These are phyloP conservation scores for Phytophthora crassamura DNA, from an alignment of 352 stramenopile species.

Conservation along the genomic window DNA sequence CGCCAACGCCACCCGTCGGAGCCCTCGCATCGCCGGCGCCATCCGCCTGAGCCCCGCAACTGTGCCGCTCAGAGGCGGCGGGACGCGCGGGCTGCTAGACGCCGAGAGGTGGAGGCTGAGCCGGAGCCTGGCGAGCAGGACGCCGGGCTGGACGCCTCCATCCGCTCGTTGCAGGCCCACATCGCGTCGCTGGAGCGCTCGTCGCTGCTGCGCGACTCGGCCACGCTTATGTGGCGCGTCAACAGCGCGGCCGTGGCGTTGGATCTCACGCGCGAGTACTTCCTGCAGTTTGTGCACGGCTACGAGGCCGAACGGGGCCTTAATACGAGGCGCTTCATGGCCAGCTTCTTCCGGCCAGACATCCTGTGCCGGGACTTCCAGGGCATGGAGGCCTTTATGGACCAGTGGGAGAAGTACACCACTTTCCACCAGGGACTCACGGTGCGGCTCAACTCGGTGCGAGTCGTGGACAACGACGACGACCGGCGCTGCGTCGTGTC, in stretches of 20 bases:
- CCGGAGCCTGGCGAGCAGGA: conserved; percentile 19
- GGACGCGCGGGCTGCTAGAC: neutral
- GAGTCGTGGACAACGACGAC: conserved; percentile 42
- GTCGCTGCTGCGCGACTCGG: conserved; percentile 46
- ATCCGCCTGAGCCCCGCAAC: conserved; percentile 29
- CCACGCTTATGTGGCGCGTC: conserved; percentile 42
- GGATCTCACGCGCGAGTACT: conserved; percentile 53
- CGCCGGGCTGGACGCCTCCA: conserved; percentile 38
- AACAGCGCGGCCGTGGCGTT: conserved; percentile 53
- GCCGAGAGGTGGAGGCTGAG: conserved; percentile 15
- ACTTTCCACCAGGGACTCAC: conserved; percentile 50
- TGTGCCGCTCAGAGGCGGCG: conserved; percentile 38
- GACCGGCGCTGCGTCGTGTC: conserved; percentile 38
- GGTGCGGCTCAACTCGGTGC: conserved; percentile 33
- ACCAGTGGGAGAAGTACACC: conserved; percentile 71
- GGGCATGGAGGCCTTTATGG: conserved; percentile 46
- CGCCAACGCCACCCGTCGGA: conserved; percentile 15
- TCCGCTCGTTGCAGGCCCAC: conserved; percentile 42
- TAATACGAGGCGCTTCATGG: conserved; percentile 39
- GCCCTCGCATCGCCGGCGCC: conserved; percentile 1
- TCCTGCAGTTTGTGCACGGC: conserved; percentile 47
- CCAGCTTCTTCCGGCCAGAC: conserved; percentile 40
- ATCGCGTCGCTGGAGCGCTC: conserved; percentile 50
- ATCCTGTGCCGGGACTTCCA: conserved; percentile 58
- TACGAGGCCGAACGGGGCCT: conserved; percentile 40